A percentile compares a stretch with the other conserved stretches of the same genome.
Conservation (phyloP, 306 rosid species). For the Prunus armeniaca region DNA sequence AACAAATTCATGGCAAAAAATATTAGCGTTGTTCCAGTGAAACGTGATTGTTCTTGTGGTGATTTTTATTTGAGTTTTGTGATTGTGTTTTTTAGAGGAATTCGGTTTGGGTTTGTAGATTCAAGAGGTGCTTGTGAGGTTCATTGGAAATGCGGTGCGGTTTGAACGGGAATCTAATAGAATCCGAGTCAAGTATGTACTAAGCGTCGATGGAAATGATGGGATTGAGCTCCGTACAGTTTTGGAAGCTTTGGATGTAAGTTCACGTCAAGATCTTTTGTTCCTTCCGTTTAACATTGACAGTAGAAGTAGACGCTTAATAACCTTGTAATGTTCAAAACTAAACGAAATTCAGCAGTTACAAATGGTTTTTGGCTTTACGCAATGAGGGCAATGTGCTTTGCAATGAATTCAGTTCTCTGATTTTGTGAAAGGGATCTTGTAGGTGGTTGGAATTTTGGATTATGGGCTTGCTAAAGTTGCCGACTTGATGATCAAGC, state of each 20-base stretch:
- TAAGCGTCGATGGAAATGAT: slow-evolving; percentile 34
- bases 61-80: slow-evolving; percentile 61
- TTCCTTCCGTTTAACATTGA: not conserved
- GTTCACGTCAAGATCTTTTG: slow-evolving; percentile 26
- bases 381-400: not conserved
- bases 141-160: slow-evolving; percentile 71
- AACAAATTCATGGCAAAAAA: not conserved
- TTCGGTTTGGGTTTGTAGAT: slow-evolving; percentile 93
- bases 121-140: slow-evolving; percentile 80
- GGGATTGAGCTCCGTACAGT: slow-evolving; percentile 59
- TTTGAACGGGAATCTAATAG: slow-evolving; percentile 54
- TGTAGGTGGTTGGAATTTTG: slow-evolving; percentile 73
- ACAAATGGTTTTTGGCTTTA: not conserved
- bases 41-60: slow-evolving; percentile 21
- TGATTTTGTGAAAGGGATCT: not conserved
- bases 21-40: not conserved
- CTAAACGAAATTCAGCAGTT: not conserved
- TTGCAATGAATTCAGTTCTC: slow-evolving; percentile 3
- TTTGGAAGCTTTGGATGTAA: slow-evolving; percentile 86
- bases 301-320: not conserved
- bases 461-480: slow-evolving; percentile 89
- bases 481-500: slow-evolving; percentile 81
- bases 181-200: slow-evolving; percentile 52
- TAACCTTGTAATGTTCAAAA: not conserved
- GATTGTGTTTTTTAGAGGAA: slow-evolving; percentile 74